phyloP scores from a whole-genome alignment of 2,329 filamentous ascomycete species.

The Ilyonectria destructans region DNA sequence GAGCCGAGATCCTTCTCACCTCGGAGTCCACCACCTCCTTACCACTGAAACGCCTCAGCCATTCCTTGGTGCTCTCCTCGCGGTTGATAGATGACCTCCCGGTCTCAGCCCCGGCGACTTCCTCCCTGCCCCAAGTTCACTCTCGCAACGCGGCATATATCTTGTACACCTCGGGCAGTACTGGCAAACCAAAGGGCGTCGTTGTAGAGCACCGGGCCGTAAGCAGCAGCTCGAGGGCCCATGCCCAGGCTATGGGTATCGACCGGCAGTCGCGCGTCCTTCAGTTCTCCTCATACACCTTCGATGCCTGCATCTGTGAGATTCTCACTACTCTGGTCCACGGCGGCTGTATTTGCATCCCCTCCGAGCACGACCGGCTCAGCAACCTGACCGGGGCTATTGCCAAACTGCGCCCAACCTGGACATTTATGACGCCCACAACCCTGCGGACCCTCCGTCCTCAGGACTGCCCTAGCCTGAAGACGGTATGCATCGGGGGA shows the following conservation, averaged over 20 bases:
- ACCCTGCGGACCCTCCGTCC: slow-evolving; percentile 21
- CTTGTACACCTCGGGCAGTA: slow-evolving; percentile 50
- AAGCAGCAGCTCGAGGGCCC: slow-evolving; percentile 65
- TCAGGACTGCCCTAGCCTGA: slow-evolving; percentile 31
- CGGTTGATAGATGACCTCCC: slow-evolving; percentile 4
- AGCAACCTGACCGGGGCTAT: slow-evolving; percentile 24
- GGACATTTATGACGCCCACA: slow-evolving; percentile 19
- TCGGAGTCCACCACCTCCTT: slow-evolving; percentile 4
- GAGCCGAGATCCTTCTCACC: slow-evolving; percentile 14
- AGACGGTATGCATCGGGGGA: slow-evolving; percentile 22
- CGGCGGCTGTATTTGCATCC: slow-evolving; percentile 42
- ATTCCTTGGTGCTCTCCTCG: slow-evolving; percentile 18
- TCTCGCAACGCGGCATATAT: slow-evolving; percentile 43
- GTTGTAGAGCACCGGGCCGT: slow-evolving; percentile 65
- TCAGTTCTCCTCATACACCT: slow-evolving; percentile 67
- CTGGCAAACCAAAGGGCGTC: slow-evolving; percentile 49
- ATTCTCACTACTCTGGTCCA: slow-evolving; percentile 41
- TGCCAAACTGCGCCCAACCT: slow-evolving; percentile 15
- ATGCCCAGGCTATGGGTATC: slow-evolving; percentile 65
- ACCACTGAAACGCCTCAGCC: slow-evolving; percentile 9
- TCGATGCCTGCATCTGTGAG: slow-evolving; percentile 62
- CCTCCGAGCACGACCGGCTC: slow-evolving; percentile 40
- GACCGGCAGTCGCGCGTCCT: slow-evolving; percentile 66
- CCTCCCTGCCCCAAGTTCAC: slow-evolving; percentile 1
- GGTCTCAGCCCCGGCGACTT: background rate